A percentile compares a stretch with the other conserved stretches of the same genome.
Evolutionary conservation across 1,139 yeast species (phyloP).

Genomic region (Suhomyces bokatorum): DNA sequence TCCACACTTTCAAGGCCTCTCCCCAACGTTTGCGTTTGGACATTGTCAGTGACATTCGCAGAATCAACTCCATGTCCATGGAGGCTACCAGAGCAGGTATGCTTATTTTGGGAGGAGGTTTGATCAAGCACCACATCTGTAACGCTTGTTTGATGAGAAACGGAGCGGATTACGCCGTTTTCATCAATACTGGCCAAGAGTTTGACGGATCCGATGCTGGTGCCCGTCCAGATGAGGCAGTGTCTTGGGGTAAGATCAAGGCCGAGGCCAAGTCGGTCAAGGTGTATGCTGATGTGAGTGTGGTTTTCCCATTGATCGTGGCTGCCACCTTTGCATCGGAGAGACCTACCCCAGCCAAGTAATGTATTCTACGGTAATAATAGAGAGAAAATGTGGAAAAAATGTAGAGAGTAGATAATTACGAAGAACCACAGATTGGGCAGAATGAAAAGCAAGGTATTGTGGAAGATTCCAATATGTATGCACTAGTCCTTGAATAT

Average conservation of each 20-base stretch:
- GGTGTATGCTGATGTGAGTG: conserved; percentile 94
- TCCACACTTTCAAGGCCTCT: conserved; percentile 94
- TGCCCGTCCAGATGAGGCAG: conserved; percentile 98
- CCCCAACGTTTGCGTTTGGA: conserved; percentile 88
- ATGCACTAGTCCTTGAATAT: too few species aligned
- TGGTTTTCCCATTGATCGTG: conserved; percentile 92
- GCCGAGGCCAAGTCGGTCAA: conserved; percentile 90
- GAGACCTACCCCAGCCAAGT: conserved; percentile 12
- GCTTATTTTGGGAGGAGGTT: conserved; percentile 95
- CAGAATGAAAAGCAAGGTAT: too few species aligned
- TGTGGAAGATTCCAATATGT: too few species aligned
- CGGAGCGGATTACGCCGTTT: conserved; percentile 98
- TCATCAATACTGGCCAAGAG: conserved; percentile 96
- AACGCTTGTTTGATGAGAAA: conserved; percentile 98
- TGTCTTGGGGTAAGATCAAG: conserved; percentile 98
- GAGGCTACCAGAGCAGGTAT: conserved; percentile 95
- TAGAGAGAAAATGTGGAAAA: background rate
- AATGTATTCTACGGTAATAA: background rate
- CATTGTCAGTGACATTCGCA: conserved; percentile 89
- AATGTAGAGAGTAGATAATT: background rate
- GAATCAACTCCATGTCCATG: conserved; percentile 90
- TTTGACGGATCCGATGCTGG: conserved; percentile 99
- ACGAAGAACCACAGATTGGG: too few species aligned
- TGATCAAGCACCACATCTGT: conserved; percentile 94
- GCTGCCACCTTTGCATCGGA: conserved; percentile 90